These are phyloP conservation scores for Fraxinus cuspidata DNA, from an alignment of 257 asterid species.

Conservation along the genomic window DNA sequence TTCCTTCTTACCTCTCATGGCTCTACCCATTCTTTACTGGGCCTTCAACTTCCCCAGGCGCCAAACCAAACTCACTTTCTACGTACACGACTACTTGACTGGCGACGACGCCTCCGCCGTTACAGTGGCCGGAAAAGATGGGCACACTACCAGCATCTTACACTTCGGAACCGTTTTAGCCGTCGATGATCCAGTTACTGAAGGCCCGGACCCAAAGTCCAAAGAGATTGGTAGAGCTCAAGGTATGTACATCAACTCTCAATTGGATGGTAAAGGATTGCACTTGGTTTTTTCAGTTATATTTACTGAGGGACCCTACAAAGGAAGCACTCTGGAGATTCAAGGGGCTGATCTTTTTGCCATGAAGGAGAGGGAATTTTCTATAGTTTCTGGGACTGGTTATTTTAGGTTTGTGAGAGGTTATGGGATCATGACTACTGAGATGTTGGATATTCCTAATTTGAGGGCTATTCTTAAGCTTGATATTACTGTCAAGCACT, in stretches of 20 bases:
- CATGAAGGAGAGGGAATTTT: slow-evolving; percentile 44
- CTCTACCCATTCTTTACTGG: slow-evolving; percentile 38
- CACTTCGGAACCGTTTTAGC: slow-evolving; percentile 48
- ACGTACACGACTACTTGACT: slow-evolving; percentile 45
- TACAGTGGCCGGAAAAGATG: slow-evolving; percentile 45
- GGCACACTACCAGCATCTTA: slow-evolving; percentile 33
- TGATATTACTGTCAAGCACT: slow-evolving; percentile 44
- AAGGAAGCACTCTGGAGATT: slow-evolving; percentile 51
- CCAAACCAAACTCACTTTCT: slow-evolving; percentile 41
- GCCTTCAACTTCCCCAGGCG: slow-evolving; percentile 19
- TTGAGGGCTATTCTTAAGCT: slow-evolving; percentile 50
- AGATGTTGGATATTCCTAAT: slow-evolving; percentile 36
- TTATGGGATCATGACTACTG: slow-evolving; percentile 53
- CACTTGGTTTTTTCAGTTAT: slow-evolving; percentile 49
- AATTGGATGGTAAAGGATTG: slow-evolving; percentile 47
- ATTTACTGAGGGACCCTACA: slow-evolving; percentile 44
- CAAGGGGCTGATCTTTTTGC: slow-evolving; percentile 49
- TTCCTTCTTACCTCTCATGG: slow-evolving; percentile 31
- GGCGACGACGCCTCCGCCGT: slow-evolving; percentile 45
- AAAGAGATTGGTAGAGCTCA: slow-evolving; percentile 52
- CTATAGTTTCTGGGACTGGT: slow-evolving; percentile 50
- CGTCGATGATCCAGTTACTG: slow-evolving; percentile 52
- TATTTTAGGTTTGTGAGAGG: slow-evolving; percentile 49
- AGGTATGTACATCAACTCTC: slow-evolving; percentile 56
- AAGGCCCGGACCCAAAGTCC: slow-evolving; percentile 40